Base-by-base conservation (phyloP, 805 yeast species). In the Candida xiaguanensis region DNA sequence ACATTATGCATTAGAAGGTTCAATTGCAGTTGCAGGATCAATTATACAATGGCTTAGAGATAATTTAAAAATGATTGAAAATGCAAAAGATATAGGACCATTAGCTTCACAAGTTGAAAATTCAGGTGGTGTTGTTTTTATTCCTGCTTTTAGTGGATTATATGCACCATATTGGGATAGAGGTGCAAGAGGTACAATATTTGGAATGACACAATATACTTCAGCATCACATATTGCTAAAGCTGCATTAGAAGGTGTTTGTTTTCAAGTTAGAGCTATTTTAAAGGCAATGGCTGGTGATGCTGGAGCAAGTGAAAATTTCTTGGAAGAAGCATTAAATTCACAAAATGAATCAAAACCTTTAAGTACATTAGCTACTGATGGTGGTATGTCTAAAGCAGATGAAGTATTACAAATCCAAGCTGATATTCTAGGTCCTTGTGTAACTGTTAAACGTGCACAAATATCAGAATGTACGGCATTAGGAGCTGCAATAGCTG, bases 121-220 rank as follows among this genome's bases (percentile, higher is more conserved):
- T 57, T 73, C 91, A 13, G 96, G 93, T 36, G 96, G 96, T 28
- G 96, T 90, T 18, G 89, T 87, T 27, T 90, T 90, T 55, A 95
- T 90, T 33, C 95, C 98, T 22, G 96, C 96, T 2, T 88, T 90
- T 59, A 82, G 90, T 23, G 98, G 98, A 6, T 70, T 90, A 40
- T 90, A 86, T 63, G 95, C 96, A 3, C 98, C 98, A 15, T 88
- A 90, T 66, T 90, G 98, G 98, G 88, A 86, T 56, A 77, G 90
- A 11, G 86, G 85, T 38, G 88, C 96, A 5, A 78, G 95, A 47
- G 98, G 97, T 36, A 83, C 96, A 24, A 85, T 91, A 32, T 81
- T 89, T 59, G 98, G 98, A 27, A 75, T 90, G 70, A 87, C 96
- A 4, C 95, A 88, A 59, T 88, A 80, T 64, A 84, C 96, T n/a